Base-by-base conservation (phyloP, 2,329 filamentous ascomycete species). In the Xylariales sp. region DNA sequence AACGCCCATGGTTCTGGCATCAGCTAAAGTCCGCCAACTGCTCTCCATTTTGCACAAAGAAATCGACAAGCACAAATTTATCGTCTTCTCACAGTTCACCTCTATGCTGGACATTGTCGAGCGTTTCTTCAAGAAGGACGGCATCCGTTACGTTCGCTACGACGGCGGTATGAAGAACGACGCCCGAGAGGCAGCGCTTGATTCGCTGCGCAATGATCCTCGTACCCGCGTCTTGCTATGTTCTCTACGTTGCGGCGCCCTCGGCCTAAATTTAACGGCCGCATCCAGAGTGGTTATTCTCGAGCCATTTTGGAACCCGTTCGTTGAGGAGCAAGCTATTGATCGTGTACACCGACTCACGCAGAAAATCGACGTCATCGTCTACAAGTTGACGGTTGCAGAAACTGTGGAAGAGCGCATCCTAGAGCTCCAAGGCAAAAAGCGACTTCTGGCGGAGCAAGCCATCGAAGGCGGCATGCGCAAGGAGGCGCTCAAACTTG, bases 281-380 rank as follows among this genome's bases (percentile, higher is more conserved):
- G 93, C 93, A 8, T 93, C 85, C 45, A 78, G 93, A 14, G 93
- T 98, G 4, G 82, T 98, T 37, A 95, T 98, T 50, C 72, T 98
- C 29, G 93, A 98, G 62, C 93, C 93, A 1, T 98, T 98, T 63
- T 98, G 93, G 93, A 98, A 98, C 61, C 93, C 89, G 77, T 98
- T 98, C 56, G 88, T 98, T 23, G 93, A 98, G 69, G 93, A 98
- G 61, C 93, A 98, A 70, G 93, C 93, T 33, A 98, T 98, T 51
- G 93, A 98, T 62, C 88, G 93, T 38, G 93, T 98, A 18, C 93
- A 98, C 59, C 88, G 93, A n/a, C 83, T 98, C 37, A 97, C 95
- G 28, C 93, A 98, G 63, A 96, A 88, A 2, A 76, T 91, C 28
- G 90, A 97, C 56, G 93, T 98, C 23, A 80, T 91, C 40, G 88